Percentiles rank a stretch among this genome's conserved stretches.
Conservation (phyloP, 2,329 filamentous ascomycete genomes). For the Verticillium tricorpus region DNA sequence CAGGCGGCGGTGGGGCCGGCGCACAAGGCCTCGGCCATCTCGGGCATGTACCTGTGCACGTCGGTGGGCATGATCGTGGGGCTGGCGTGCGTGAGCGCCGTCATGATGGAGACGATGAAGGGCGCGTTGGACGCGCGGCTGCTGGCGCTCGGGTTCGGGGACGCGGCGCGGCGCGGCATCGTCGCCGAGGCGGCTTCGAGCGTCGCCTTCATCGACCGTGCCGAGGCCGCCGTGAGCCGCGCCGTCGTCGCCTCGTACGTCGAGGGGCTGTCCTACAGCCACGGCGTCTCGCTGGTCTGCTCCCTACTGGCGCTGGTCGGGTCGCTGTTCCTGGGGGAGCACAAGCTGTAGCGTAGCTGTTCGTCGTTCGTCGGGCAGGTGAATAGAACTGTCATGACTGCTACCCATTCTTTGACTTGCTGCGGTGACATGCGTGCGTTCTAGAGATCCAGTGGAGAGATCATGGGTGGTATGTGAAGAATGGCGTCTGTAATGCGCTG, state of each 20-base stretch:
- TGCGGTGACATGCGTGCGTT: no score
- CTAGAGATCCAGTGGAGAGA: no score
- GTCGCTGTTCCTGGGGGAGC: slow-evolving; percentile 11
- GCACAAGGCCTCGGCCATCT: slow-evolving; percentile 33
- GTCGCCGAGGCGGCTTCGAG: slow-evolving; percentile 25
- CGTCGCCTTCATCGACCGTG: slow-evolving; percentile 24
- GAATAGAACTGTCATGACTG: no score
- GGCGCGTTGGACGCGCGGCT: slow-evolving; percentile 10
- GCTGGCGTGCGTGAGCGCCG: slow-evolving; percentile 29
- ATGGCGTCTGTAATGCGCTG: no score
- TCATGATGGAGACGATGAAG: slow-evolving; percentile 17
- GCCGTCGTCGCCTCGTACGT: slow-evolving; percentile 28
- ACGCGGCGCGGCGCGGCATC: slow-evolving; percentile 20
- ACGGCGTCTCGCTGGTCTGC: slow-evolving; percentile 24
- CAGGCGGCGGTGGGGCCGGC: slow-evolving; percentile 31
- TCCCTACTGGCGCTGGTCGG: background rate
- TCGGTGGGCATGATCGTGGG: slow-evolving; percentile 31
- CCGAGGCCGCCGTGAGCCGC: slow-evolving; percentile 17
- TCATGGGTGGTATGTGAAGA: no score
- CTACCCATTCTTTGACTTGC: no score
- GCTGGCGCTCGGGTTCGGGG: background rate
- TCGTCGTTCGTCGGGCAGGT: no score
- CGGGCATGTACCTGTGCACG: slow-evolving; percentile 31
- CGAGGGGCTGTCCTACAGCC: slow-evolving; percentile 27
- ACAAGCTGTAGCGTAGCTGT: slow-evolving; percentile 10